Conservation (phyloP, 1,284 basidiomycete genomes). For the Ceratobasidium theobromae region DNA sequence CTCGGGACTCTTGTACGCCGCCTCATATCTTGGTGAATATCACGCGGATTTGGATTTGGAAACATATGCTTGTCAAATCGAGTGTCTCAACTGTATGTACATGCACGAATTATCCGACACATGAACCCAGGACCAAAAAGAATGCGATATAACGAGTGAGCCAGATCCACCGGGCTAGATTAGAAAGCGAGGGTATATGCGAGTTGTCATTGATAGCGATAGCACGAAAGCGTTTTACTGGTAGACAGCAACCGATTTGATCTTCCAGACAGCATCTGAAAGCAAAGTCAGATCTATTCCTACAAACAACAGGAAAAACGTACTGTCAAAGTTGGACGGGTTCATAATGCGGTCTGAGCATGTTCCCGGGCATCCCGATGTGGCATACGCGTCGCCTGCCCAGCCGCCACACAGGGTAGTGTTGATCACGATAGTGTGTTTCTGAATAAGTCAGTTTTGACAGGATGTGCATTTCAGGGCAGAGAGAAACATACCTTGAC, state of each 20-base stretch:
- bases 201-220: background rate
- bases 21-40: too few species aligned
- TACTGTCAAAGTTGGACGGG: constrained; percentile 54
- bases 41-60: too few species aligned
- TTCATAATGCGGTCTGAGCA: constrained; percentile 64
- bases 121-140: background rate
- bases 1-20: too few species aligned
- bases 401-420: constrained; percentile 86
- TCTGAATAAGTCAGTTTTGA: background rate
- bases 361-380: constrained; percentile 71
- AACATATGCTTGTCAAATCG: too few species aligned
- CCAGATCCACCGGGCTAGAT: constrained; percentile 17
- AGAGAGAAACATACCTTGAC: constrained; percentile 46
- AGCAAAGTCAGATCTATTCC: background rate
- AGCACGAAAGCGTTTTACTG: background rate
- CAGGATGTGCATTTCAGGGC: background rate
- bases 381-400: constrained; percentile 75
- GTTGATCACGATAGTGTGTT: constrained; percentile 48
- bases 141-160: background rate
- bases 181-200: constrained; percentile 1
- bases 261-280: constrained; percentile 30
- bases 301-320: background rate
- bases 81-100: too few species aligned
- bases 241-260: constrained; percentile 31
- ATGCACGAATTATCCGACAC: background rate